phyloP scores from a whole-genome alignment of 805 yeast genomes.

The Ogataea thermomethanolica region DNA sequence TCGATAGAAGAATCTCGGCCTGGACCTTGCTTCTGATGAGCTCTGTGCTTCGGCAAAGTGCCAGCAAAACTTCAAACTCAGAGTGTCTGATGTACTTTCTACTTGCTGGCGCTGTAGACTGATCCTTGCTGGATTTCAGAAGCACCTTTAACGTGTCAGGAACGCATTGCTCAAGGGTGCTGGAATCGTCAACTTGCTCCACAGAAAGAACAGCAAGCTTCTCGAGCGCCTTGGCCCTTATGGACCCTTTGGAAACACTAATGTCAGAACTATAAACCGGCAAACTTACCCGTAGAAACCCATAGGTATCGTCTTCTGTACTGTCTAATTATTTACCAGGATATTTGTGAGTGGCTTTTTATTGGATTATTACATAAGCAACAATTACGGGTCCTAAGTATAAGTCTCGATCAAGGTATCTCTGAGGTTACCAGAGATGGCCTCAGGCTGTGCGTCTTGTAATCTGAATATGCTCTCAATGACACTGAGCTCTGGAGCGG shows the following conservation, averaged over 20 bases:
- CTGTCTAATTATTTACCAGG: neutral
- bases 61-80: constrained; percentile 52
- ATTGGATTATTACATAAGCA: constrained; percentile 7
- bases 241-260: constrained; percentile 35
- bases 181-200: constrained; percentile 16
- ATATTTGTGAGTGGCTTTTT: neutral
- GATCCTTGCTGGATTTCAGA: constrained; percentile 18
- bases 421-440: constrained; percentile 80
- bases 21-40: constrained; percentile 35
- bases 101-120: constrained; percentile 14
- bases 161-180: constrained; percentile 21
- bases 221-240: constrained; percentile 37
- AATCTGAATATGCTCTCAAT: constrained; percentile 93
- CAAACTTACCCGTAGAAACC: constrained; percentile 6
- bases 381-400: constrained; percentile 41
- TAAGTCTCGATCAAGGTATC: constrained; percentile 92
- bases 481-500: constrained; percentile 97
- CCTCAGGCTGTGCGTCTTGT: constrained; percentile 87
- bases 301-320: neutral
- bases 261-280: neutral
- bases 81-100: constrained; percentile 10
- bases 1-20: constrained; percentile 41
- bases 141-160: constrained; percentile 24
- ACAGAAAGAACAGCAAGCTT: constrained; percentile 35
- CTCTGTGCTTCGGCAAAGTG: constrained; percentile 48